A percentile compares a stretch with the other conserved stretches of the same genome.
phyloP scores from a whole-genome alignment of 1,139 yeast species.

The Saccharomycopsis hybrid region DNA sequence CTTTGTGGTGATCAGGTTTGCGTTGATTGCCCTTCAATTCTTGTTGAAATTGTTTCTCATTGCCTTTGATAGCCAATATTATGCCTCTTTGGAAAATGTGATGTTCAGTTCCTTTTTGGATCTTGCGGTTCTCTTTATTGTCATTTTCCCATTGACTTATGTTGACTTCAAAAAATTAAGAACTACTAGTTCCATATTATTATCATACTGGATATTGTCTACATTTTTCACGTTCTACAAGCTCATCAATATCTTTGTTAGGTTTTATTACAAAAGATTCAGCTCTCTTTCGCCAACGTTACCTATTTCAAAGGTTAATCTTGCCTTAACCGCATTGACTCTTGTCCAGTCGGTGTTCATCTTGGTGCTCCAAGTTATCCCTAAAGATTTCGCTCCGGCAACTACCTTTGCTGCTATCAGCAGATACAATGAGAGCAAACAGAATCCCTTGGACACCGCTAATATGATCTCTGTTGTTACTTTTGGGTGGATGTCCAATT shows the following conservation, averaged over 20 bases:
- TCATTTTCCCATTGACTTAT: constrained; percentile 56
- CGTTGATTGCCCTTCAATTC: constrained; percentile 29
- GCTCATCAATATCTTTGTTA: constrained; percentile 42
- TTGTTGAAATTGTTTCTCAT: constrained; percentile 22
- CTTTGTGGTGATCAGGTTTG: constrained; percentile 30
- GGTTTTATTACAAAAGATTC: constrained; percentile 32
- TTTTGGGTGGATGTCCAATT: constrained; percentile 87
- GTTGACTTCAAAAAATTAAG: constrained; percentile 62
- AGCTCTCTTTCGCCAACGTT: constrained; percentile 21
- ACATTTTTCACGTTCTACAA: constrained; percentile 38
- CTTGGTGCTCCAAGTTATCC: constrained; percentile 50
- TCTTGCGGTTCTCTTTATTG: constrained; percentile 30
- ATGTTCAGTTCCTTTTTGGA: constrained; percentile 23
- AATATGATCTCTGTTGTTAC: constrained; percentile 75
- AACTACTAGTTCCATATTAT: constrained; percentile 62
- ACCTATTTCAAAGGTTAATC: constrained; percentile 22
- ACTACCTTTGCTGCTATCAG: constrained; percentile 38
- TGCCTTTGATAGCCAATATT: constrained; percentile 19
- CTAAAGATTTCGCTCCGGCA: constrained; percentile 36
- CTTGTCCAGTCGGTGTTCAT: constrained; percentile 45
- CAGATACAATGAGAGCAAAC: constrained; percentile 30
- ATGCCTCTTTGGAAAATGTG: constrained; percentile 24
- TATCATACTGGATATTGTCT: constrained; percentile 72
- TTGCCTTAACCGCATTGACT: constrained; percentile 42
- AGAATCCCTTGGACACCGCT: constrained; percentile 72